Conservation (phyloP, 1,139 yeast species). For the Wickerhamomyces sp. region DNA sequence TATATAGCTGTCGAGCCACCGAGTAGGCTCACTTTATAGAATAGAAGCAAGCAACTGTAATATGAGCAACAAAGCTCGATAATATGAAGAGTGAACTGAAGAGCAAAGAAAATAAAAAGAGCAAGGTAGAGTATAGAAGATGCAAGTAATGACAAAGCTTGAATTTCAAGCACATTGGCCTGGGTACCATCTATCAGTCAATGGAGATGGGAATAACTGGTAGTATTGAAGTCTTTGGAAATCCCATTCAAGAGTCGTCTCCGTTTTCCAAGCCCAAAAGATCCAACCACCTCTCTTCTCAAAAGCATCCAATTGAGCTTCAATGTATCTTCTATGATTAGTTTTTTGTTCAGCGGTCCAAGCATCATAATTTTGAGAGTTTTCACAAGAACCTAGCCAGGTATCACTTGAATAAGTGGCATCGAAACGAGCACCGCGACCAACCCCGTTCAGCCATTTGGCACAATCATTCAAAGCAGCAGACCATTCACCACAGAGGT, state of each 20-base stretch:
- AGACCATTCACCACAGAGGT: slow-evolving; percentile 85
- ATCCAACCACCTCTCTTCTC: slow-evolving; percentile 77
- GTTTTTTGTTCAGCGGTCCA: slow-evolving; percentile 59
- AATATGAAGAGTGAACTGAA: too few species aligned
- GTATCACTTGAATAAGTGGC: slow-evolving; percentile 47
- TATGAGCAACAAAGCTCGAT: too few species aligned
- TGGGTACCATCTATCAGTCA: slow-evolving; percentile 58
- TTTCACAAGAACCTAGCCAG: slow-evolving; percentile 60
- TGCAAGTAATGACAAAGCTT: too few species aligned
- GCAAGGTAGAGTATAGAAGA: too few species aligned
- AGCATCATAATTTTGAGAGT: slow-evolving; percentile 44
- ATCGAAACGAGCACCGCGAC: slow-evolving; percentile 81
- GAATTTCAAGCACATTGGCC: slow-evolving; percentile 67
- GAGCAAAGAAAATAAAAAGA: too few species aligned
- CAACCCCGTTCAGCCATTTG: slow-evolving; percentile 87
- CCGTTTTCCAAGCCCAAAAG: slow-evolving; percentile 93
- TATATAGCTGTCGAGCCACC: too few species aligned
- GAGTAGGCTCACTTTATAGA: too few species aligned
- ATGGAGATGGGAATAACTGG: slow-evolving; percentile 78
- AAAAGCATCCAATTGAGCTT: slow-evolving; percentile 86
- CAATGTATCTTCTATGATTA: slow-evolving; percentile 66
- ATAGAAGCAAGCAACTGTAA: too few species aligned
- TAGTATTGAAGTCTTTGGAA: slow-evolving; percentile 48
- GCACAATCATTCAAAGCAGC: slow-evolving; percentile 96
- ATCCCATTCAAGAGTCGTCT: slow-evolving; percentile 85